Base-by-base conservation (phyloP, 495 filamentous ascomycete genomes). In the Tirmania nivea region DNA sequence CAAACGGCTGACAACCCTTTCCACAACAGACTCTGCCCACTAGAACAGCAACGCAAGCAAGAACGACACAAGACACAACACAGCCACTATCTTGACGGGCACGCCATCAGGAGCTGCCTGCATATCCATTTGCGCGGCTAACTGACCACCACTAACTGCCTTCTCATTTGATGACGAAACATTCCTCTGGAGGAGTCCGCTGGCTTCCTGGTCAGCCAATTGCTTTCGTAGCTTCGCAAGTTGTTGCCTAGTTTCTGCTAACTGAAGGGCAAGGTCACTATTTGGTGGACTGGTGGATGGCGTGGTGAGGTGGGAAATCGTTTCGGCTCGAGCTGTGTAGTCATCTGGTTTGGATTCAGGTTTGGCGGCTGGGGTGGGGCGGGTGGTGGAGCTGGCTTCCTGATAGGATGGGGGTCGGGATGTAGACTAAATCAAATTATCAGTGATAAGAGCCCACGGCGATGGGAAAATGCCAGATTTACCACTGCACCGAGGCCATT, bases 11-110 rank as follows among this genome's bases (percentile, higher is more conserved):
- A 31, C 1, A 31, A 31, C 5, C 25, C 25, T 31, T 31, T 31
- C 25, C 25, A 31, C 25, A 31, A 7, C 25, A 31, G 25, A 31
- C 25, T 31, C 25, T 31, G 25, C 25, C 25, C 25, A 97, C 66
- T 96, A 96, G 68, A 97, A 84, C 60, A 94, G 75, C 67, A 94
- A 97, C 2, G 84, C 92, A 60, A 96, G 73, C 65, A 97, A 69
- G 70, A 97, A 97, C 69, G 84, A 81, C 54, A 89, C 56, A 66
- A 97, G 71, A 61, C 90, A 96, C 50, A 97, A 70, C 12, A 72
- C 72, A 20, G 90, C 90, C 52, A 82, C 82, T 51, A 85, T 75
- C 66, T 87, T 81, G 48, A 97, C 74, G 0, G 90, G 80, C n/a
- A 97, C 86, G 25, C 89, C 88, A 34, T 79, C 72, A 42, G 78